Base-by-base conservation (phyloP, 169 alveolate species). In the Cryptosporidium andersoni region DNA sequence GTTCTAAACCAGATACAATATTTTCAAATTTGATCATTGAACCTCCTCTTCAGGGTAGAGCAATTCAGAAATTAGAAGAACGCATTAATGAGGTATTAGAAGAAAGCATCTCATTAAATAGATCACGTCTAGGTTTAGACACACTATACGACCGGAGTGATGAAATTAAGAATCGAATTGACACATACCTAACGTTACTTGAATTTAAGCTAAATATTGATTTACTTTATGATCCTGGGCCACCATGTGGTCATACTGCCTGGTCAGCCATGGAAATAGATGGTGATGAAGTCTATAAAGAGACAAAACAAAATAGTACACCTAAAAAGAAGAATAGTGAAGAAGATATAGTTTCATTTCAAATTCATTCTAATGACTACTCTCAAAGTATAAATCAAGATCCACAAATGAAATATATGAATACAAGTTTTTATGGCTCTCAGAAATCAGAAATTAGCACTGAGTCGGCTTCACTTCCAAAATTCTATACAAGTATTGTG, bases 181-280 rank as follows among this genome's bases (percentile, higher is more conserved):
- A 53, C 43, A 56, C 91, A 4, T 81, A 89, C 40, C 65, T 91
- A 16, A 92, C 90, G 4, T 52, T 91, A 42, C 51, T 91, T 67
- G 94, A 91, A 51, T 91, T 89, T 53, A 65, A 91, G 45, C 88
- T 89, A 65, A 11, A 82, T 7, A 66, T 91, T 7, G 94, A 91
- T 56, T 88, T 81, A 36, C 90, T 89, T 62, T 91, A 89, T 42
- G 94, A 91, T 52, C 94, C 94, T 12, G 94, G 94, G 1, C 90
- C 91, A 89, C 94, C 94, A 14, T 89, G 80, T 8, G 66, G 88
- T 48, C 91, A 82, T 16, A 56, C 81, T 1, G 94, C 93, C 5
- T 91, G 94, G 94, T 89, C 93, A 65, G 88, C 90, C 42, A 90
- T 74, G 90, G 7, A 47, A 4, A 58, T 64, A 7, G 42, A 74